Evolutionary conservation across 345 rosid species (phyloP).

Genomic region (Citrus sp.): DNA sequence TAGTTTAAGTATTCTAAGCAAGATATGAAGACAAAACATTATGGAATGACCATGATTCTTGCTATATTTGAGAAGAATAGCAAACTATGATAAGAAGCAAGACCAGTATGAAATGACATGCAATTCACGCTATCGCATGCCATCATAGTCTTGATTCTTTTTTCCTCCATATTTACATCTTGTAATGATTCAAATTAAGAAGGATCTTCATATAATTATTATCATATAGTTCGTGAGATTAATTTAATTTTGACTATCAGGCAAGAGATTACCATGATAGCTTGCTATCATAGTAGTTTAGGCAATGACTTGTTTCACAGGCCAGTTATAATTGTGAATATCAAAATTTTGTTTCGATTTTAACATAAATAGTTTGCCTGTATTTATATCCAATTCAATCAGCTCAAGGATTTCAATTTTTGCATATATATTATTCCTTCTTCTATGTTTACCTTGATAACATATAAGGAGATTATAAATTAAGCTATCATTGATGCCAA

Average conservation of each 20-base stretch:
- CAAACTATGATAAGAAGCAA: too few species aligned
- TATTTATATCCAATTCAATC: too few species aligned
- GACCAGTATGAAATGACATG: background rate
- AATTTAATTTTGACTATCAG: background rate
- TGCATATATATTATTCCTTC: too few species aligned
- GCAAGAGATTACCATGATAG: background rate
- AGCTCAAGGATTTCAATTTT: too few species aligned
- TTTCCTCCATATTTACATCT: background rate
- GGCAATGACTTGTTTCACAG: too few species aligned
- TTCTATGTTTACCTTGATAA: too few species aligned
- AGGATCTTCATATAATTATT: background rate
- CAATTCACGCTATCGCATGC: background rate
- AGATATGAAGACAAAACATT: background rate
- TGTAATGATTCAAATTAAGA: background rate
- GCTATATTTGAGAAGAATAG: background rate
- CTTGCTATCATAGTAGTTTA: background rate
- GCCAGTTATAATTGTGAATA: too few species aligned
- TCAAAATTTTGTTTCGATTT: too few species aligned
- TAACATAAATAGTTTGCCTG: too few species aligned
- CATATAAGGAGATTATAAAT: too few species aligned
- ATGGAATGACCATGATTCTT: background rate
- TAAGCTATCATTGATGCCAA: too few species aligned
- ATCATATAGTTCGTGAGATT: background rate
- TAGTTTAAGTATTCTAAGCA: background rate
- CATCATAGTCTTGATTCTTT: background rate